Percentiles rank a stretch among this genome's conserved stretches.
These are phyloP conservation scores for Crithidia sp. DNA, from an alignment of 208 protist genomes.

Conservation along the genomic window DNA sequence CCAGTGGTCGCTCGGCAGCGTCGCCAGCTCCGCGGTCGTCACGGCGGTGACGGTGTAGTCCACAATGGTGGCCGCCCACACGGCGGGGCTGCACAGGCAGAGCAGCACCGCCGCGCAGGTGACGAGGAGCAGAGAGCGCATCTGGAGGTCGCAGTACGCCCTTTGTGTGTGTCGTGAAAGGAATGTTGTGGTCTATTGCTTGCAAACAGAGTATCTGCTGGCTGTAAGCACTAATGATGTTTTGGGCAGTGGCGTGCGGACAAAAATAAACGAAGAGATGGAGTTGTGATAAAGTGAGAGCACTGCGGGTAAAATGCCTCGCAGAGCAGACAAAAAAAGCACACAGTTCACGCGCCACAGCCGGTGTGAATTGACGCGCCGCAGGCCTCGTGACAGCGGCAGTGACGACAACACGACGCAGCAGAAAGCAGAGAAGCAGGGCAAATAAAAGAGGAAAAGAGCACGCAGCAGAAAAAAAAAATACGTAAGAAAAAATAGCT, in stretches of 20 bases:
- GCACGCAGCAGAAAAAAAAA: not conserved
- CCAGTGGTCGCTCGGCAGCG: constrained; percentile 5
- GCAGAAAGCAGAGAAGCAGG: not conserved
- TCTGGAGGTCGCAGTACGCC: no score
- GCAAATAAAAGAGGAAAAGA: not conserved
- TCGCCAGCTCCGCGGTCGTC: not conserved
- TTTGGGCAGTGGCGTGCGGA: no score
- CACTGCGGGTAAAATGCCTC: no score
- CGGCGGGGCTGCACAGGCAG: not conserved
- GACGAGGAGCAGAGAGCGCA: not conserved
- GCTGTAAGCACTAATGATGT: no score
- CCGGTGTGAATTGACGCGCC: no score
- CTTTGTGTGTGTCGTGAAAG: no score
- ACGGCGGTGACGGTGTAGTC: constrained; percentile 4
- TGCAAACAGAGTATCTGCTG: no score
- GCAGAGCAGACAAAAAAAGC: no score
- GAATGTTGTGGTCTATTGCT: no score
- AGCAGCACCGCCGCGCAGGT: not conserved
- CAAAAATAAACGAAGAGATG: no score
- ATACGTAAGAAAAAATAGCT: not conserved
- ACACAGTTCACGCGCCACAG: no score
- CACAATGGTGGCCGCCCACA: not conserved
- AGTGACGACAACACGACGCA: not conserved
- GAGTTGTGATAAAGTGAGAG: no score
- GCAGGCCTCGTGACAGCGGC: not conserved